Evolutionary conservation across 257 asterid species (phyloP).

Genomic region (Penstemon barbatus): DNA sequence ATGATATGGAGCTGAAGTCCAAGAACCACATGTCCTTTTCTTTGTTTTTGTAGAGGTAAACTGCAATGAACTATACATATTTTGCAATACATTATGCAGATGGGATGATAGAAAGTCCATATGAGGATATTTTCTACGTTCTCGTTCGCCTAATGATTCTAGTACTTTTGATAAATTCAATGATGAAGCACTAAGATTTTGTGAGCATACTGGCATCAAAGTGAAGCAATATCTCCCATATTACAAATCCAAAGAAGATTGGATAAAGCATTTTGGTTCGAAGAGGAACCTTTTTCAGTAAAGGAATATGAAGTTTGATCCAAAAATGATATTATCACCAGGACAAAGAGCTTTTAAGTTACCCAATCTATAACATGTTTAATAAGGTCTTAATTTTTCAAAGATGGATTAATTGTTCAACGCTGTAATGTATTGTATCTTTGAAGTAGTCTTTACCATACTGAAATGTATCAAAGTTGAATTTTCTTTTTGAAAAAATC

Average conservation of each 20-base stretch:
- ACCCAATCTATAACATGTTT: not conserved
- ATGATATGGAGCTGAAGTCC: too few species aligned
- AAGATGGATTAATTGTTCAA: not conserved
- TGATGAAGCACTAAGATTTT: conserved; percentile 29
- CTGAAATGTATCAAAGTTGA: too few species aligned
- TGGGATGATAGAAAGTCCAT: conserved; percentile 47
- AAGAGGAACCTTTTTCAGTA: conserved; percentile 41
- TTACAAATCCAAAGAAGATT: conserved; percentile 32
- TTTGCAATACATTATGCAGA: conserved; percentile 22
- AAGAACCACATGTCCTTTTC: too few species aligned
- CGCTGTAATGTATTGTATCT: too few species aligned
- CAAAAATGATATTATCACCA: conserved; percentile 44
- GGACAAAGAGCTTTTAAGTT: conserved; percentile 45
- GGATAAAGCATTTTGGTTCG: conserved; percentile 48
- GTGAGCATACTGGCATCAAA: conserved; percentile 32
- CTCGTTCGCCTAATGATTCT: conserved; percentile 23
- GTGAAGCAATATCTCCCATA: conserved; percentile 51
- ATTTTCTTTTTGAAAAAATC: too few species aligned
- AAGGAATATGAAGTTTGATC: conserved; percentile 47
- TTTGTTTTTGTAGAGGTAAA: too few species aligned
- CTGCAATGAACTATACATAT: not conserved
- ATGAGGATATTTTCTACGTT: conserved; percentile 44
- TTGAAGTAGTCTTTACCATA: too few species aligned
- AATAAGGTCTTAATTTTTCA: not conserved
- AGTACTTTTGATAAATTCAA: conserved; percentile 34